Base-by-base conservation (phyloP, 495 filamentous ascomycete genomes). In the Copromyces sp. region DNA sequence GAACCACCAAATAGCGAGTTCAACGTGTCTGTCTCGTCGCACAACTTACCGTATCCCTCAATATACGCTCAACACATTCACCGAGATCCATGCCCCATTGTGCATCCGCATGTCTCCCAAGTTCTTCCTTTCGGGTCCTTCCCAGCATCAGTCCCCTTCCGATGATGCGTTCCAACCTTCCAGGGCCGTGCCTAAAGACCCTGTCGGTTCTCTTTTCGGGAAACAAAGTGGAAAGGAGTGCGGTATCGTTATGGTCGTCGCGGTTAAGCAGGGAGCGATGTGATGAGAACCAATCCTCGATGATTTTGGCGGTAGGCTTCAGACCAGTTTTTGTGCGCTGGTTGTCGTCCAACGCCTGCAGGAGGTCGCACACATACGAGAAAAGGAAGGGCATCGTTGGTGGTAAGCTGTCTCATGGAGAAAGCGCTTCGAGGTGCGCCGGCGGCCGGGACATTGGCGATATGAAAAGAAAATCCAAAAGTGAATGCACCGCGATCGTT, bases 131-230 rank as follows among this genome's bases (percentile, higher is more conserved):
- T 12, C 92, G 84, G 0, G 84, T 88, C 7, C 78, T 78, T 9
- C 90, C 89, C 14, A 95, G 82, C 6, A 84, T 75, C 37, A 94
- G 80, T 38, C 87, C 89, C 73, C 90, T 87, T 12, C 87, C 88
- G 12, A 97, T 85, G 20, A 90, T 84, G 38, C 84, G 84, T 42
- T 89, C 87, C 1, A 97, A 83, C 3, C 83, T 84, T 14, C 80
- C 80, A 17, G 86, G 84, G 73, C 92, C 86, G 1, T 95, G 81
- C 72, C 82, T 83, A 78, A 94, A 97, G 9, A 93, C 90, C 32
- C 93, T 86, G 78, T 97, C 94, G 0, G 86, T 86, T 71, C 93
- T 84, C 75, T 87, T 90, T 73, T 92, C 89, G 0, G 94, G 94
- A 20, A 94, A 86, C 16, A 97, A 82, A 38, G 89, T 88, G 4